A percentile compares a stretch with the other conserved stretches of the same genome.
Evolutionary conservation across 2,329 filamentous ascomycete species (phyloP).

Genomic region (Colletotrichum tabaci): DNA sequence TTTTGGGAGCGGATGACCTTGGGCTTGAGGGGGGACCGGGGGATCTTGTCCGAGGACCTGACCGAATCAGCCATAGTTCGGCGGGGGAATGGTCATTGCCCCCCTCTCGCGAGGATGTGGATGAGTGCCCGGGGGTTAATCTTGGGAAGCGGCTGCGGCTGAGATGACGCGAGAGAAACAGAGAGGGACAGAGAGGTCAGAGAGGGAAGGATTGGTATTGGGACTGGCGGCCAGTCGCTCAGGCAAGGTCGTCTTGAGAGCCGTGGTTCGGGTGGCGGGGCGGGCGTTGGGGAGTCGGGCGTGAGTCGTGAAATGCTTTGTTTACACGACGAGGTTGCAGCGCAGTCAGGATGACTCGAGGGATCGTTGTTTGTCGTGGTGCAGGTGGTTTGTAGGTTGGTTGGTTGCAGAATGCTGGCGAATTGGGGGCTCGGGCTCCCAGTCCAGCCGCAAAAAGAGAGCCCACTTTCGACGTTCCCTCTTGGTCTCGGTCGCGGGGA

Average conservation of each 20-base stretch:
- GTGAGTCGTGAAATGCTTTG: slow-evolving; percentile 36
- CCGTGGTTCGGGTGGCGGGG: background rate
- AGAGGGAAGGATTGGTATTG: background rate
- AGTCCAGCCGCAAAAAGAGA: slow-evolving; percentile 29
- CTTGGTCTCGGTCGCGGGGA: background rate
- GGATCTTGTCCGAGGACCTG: slow-evolving; percentile 41
- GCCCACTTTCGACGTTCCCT: slow-evolving; percentile 2
- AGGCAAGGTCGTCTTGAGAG: slow-evolving; percentile 11
- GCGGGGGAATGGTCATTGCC: slow-evolving; percentile 41
- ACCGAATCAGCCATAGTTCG: slow-evolving; percentile 45
- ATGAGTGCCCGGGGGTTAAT: slow-evolving; percentile 24
- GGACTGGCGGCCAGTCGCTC: slow-evolving; percentile 14
- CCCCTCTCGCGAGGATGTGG: slow-evolving; percentile 39
- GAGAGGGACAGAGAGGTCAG: background rate
- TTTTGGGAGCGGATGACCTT: slow-evolving; percentile 69
- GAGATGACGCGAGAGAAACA: slow-evolving; percentile 8
- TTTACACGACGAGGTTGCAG: slow-evolving; percentile 28
- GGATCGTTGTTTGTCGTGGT: slow-evolving; percentile 15
- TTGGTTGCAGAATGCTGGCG: slow-evolving; percentile 36
- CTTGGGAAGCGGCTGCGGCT: slow-evolving; percentile 9
- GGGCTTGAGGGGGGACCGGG: slow-evolving; percentile 49
- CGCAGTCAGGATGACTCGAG: slow-evolving; percentile 34
- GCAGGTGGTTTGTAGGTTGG: slow-evolving; percentile 7
- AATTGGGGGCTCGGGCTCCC: slow-evolving; percentile 8
- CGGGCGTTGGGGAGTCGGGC: slow-evolving; percentile 5